These are phyloP conservation scores for Lithospermum erythrorhizon DNA, from an alignment of 257 asterid species.

Conservation along the genomic window DNA sequence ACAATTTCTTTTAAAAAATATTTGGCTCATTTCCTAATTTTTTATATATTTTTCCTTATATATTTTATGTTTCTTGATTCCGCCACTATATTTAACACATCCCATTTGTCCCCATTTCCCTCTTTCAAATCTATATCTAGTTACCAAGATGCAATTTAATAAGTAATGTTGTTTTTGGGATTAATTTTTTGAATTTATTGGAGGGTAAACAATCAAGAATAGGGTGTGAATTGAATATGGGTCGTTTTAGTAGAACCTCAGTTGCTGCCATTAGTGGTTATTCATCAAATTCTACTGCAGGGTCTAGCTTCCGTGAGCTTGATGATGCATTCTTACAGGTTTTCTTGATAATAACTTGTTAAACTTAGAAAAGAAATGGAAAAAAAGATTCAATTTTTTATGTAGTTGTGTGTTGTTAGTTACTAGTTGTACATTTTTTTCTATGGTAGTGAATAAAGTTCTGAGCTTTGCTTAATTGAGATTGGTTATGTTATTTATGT, in stretches of 20 bases:
- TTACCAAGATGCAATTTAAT: background rate
- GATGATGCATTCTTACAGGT: slow-evolving; percentile 90
- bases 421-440: too few relatives aligned
- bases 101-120: background rate
- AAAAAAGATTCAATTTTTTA: background rate
- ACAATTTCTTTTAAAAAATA: too few relatives aligned
- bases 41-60: too few relatives aligned
- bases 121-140: background rate
- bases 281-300: slow-evolving; percentile 44
- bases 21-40: too few relatives aligned
- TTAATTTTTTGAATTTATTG: too few relatives aligned
- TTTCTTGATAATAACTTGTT: background rate
- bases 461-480: background rate
- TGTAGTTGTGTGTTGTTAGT: too few relatives aligned
- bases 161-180: too few relatives aligned
- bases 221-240: slow-evolving; percentile 24
- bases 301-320: slow-evolving; percentile 68
- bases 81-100: too few relatives aligned
- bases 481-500: background rate
- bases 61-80: too few relatives aligned
- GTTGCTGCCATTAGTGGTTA: slow-evolving; percentile 11
- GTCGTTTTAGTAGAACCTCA: slow-evolving; percentile 5
- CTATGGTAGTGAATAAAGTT: background rate
- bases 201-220: background rate
- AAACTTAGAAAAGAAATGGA: too few relatives aligned